Evolutionary conservation across 805 yeast genomes (phyloP), one percentile per base, ranked within the genome.

Genomic region (Ogataea trehalophila): DNA sequence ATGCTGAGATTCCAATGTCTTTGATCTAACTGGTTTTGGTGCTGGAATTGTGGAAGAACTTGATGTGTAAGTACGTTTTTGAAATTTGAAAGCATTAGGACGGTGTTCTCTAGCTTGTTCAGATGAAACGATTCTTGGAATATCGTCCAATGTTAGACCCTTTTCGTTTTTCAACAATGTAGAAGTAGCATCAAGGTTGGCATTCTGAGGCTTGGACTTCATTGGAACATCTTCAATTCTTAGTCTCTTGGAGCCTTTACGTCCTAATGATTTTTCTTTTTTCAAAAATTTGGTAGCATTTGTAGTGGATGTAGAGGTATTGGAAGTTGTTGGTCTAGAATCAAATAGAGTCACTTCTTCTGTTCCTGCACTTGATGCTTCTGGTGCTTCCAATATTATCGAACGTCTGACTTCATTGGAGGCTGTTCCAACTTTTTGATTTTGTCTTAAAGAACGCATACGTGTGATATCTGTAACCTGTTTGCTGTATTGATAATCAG

Each of bases 111-210:
- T 74, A 0, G 98, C 96, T 65, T 92, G 97, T 59, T 94, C 97
- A 9, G 96, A 92, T 2, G 97, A 96, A 7, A 94, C 97, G 61
- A 94, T 92, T 54, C 98, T 76, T 7, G 98, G 96, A 57, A 94
- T 94, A 66, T 94, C 99, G 66, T 94, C 98, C 57, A 94, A 75
- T 0, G 97, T 92, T 45, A 94, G 76, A 0, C 92, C 84, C 56
- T 86, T 87, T 56, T 92, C 95, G 59, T 81, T 86, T 58, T 84
- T 80, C 46, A 90, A 75, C 42, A 87, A 72, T 54, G 80, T 84
- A 1, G 89, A 77, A 0, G 91, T 83, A 2, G 84, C 75, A 57
- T 80, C 84, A 41, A 85, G 70, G 51, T 69, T 54, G 11, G 58
- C 43, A 23, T 51, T 53, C 35, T 53, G 54, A 3, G 61, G 55